Evolutionary conservation across 768 basidiomycete species (phyloP), one percentile per base, ranked within the genome.

Genomic region (Lenzites betulinus): DNA sequence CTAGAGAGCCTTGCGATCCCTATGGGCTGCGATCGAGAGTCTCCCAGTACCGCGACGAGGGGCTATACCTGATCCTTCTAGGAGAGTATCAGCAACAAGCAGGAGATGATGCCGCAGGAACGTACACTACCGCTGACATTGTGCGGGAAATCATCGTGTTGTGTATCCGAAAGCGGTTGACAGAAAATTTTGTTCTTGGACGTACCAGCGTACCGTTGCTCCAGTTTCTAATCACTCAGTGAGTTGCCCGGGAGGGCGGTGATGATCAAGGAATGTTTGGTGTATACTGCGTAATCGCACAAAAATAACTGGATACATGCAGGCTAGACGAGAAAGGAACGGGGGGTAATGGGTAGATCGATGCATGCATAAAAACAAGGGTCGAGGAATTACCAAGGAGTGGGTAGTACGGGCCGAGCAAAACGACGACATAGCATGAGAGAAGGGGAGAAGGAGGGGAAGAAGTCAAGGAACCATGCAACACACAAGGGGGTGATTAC

Each of bases 211-310:
- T 33, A 11, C 11, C 11, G 4, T 33, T 4, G 30, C 30, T 33
- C 30, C 4, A 11, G 6, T 5, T n/a, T n/a, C n/a, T n/a, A n/a
- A n/a, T n/a, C n/a, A n/a, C n/a, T 33, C 30, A 11, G 30, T 11
- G 30, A 33, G 30, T 33, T 11, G 13, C 11, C 38, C 38, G 38
- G 7, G 44, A 46, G 15, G 44, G 20, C 22, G 23, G 20, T 46
- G 22, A 46, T 23, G 20, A 33, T 33, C 30, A 46, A 46, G 44
- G 44, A 46, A 46, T 46, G 44, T 60, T 58, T 61, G 59, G 33
- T 51, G 49, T 61, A 60, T 60, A 52, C 64, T 60, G 59, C 64
- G 64, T 58, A 61, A 54, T 62, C 64, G 61, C 64, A 65, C 64
- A 65, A 30, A 39, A 59, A 62, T 65, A 65, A 65, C 58, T 61